Evolutionary conservation across 1,139 yeast species (phyloP), one percentile per base, ranked within the genome.

Genomic region (Casaregolazyma lundiana): DNA sequence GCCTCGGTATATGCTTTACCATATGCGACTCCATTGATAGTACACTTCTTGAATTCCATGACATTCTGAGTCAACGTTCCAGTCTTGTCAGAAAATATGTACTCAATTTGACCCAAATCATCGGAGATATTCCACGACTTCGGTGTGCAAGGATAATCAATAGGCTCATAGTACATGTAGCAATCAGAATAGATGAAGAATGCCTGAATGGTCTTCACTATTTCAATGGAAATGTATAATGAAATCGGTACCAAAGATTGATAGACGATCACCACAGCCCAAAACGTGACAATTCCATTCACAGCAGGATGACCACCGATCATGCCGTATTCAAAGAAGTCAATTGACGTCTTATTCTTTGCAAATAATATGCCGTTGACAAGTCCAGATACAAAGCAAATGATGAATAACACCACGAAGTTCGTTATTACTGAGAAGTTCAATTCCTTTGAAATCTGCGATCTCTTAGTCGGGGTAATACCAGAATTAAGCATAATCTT

Each of bases 1-100:
- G 97, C 97, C 63, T 92, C 98, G 1, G 98, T 92, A 61, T 89
- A 92, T 0, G 97, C 97, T 59, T 87, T 74, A 37, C 98, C 98
- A 60, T 92, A 92, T 8, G 87, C 78, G 47, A 80, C 77, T 37
- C 98, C 97, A 59, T 81, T 80, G 50, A 92, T 84, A 2, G 96
- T 81, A 64, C 96, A 86, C 65, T 92, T 92, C 59, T 88, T 88
- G 68, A 90, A 90, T 66, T 90, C 97, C 98, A 92, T 92, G 36
- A 90, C 86, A 63, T 92, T 92, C 65, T 90, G 97, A 1, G 98
- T 92, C 57, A 92, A 73, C 0, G 98, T 92, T 50, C 98, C 98
- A 0, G 98, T 92, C 67, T 92, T 92, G 68, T 92, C 98, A 61
- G 96, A 86, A 67, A 92, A 92, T 41, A 92, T 81, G 62, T 90